Percentiles rank a stretch among this genome's conserved stretches.
Conservation (phyloP, 2,329 filamentous ascomycete species). For the Alternaria longipes region DNA sequence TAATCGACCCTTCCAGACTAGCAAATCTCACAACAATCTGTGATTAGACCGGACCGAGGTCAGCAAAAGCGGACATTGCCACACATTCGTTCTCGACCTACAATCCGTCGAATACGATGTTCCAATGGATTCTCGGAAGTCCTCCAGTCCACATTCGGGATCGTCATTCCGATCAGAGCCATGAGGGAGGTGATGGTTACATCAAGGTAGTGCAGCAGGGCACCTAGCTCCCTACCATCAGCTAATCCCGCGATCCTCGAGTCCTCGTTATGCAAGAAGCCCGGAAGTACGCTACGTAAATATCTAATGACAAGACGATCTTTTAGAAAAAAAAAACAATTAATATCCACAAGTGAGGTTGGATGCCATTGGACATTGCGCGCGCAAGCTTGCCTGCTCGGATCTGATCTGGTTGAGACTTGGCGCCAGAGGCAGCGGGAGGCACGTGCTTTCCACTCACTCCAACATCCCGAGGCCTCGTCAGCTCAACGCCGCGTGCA, state of each 20-base stretch:
- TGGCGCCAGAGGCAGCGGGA: constrained; percentile 11
- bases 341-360: neutral
- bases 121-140: constrained; percentile 10
- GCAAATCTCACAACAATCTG: neutral
- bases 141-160: neutral
- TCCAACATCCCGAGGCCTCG: constrained; percentile 7
- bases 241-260: constrained; percentile 11
- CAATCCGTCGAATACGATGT: constrained; percentile 19
- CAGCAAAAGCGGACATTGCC: neutral
- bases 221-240: constrained; percentile 24
- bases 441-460: constrained; percentile 24
- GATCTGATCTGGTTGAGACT: constrained; percentile 3
- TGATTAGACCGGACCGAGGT: neutral
- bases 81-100: constrained; percentile 19
- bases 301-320: neutral
- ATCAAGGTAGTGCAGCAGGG: constrained; percentile 28
- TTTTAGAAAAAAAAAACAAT: neutral
- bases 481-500: constrained; percentile 4
- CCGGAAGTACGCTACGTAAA: neutral
- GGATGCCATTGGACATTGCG: neutral
- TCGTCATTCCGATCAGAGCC: constrained; percentile 22
- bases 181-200: constrained; percentile 33
- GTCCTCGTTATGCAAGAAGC: constrained; percentile 6
- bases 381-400: neutral
- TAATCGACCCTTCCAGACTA: constrained; percentile 24